Evolutionary conservation across 306 rosid species (phyloP).

Genomic region (Medicago lupulina): DNA sequence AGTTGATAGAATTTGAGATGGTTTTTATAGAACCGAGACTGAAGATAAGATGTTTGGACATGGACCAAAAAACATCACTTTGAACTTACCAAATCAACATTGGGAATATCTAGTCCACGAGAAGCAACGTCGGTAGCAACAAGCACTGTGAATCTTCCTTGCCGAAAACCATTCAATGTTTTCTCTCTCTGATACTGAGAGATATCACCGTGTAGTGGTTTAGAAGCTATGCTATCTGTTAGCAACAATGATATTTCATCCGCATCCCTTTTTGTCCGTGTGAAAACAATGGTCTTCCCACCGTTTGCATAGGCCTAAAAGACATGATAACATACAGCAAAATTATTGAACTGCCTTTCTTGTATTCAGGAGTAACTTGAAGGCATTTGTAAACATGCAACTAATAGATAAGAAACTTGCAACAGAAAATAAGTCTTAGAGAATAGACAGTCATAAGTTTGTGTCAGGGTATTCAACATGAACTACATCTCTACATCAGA

Average conservation of each 20-base stretch:
- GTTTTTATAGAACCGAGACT: constrained; percentile 28
- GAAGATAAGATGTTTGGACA: constrained; percentile 12
- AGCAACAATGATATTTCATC: constrained; percentile 92
- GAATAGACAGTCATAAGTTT: constrained; percentile 23
- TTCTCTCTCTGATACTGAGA: constrained; percentile 97
- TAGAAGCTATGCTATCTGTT: constrained; percentile 80
- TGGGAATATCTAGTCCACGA: constrained; percentile 96
- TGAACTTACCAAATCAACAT: constrained; percentile 87
- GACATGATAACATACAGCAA: constrained; percentile 25
- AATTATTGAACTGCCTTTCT: constrained; percentile 15
- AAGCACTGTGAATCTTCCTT: constrained; percentile 93
- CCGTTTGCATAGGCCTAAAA: constrained; percentile 90
- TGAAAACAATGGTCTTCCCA: constrained; percentile 95
- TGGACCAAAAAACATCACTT: constrained; percentile 35
- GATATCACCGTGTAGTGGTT: constrained; percentile 97
- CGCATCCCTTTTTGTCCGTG: constrained; percentile 91
- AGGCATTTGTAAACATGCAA: constrained; percentile 7
- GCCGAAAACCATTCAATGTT: constrained; percentile 91
- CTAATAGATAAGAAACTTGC: constrained; percentile 24
- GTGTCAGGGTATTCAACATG: constrained; percentile 18
- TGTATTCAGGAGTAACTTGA: constrained; percentile 25
- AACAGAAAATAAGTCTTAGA: constrained; percentile 35
- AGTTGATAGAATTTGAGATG: constrained; percentile 1
- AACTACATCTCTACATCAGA: constrained; percentile 26
- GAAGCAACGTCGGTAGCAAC: constrained; percentile 99